Evolutionary conservation across 257 asterid species (phyloP), one percentile per base, ranked within the genome.

Genomic region (Ophiorrhiza pumila): DNA sequence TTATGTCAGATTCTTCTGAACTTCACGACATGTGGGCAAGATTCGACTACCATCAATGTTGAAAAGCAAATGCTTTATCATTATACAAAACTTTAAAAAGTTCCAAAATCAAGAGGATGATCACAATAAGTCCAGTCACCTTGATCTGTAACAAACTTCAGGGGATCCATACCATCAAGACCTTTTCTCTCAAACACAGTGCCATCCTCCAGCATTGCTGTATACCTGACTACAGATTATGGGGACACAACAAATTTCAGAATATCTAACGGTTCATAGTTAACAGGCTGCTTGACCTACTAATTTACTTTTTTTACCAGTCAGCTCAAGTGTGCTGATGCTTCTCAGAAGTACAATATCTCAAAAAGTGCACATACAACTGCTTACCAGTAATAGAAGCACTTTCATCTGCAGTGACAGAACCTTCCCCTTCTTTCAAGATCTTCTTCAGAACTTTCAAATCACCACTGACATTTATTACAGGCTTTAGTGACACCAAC

Each of bases 111-210:
- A n/a, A 62, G 46, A 15, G 41, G 7, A 27, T 68, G 29, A 49
- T 31, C n/a, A n/a, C n/a, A n/a, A 69, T 18, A n/a, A 65, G 59
- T 56, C 57, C 62, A 80, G 83, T 45, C 43, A 88, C 95, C 95
- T 86, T 88, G 89, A 80, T 82, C 90, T 5, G 95, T 86, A 78
- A 82, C 76, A 76, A 85, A 86, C 81, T 82, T 76, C 82, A 85
- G 45, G 31, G 90, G 74, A 34, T 73, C 79, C 65, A 53, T 78
- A 71, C 81, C 87, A 68, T 77, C 90, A 63, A 80, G 49, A 46
- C 95, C 95, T 83, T 58, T 85, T 76, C 50, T 85, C 80, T 88
- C 95, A 67, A 86, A 77, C 58, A 88, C 81, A 39, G 81, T 83
- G 50, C 90, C 86, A 73, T 86, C 90, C 76, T 85, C 91, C 59